These are phyloP conservation scores for Tylopilus sp. DNA, from an alignment of 768 basidiomycete genomes.

Conservation along the genomic window DNA sequence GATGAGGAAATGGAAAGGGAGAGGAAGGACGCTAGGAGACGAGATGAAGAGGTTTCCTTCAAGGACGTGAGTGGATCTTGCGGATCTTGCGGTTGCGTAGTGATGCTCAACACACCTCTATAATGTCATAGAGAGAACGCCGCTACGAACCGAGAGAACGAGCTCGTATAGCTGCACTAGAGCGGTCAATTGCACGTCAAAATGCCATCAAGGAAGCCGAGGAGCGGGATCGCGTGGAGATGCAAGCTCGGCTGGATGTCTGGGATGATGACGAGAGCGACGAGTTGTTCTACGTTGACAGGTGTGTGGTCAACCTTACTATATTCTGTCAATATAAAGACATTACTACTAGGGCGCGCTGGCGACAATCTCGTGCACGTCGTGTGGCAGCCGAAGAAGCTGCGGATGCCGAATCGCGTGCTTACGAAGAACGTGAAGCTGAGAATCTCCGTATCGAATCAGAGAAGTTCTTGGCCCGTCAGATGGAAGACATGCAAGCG, in stretches of 20 bases:
- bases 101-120: background rate
- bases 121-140: constrained; percentile 69
- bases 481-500: constrained; percentile 95
- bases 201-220: constrained; percentile 70
- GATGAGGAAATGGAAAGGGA: constrained; percentile 89
- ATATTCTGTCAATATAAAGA: background rate
- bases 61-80: constrained; percentile 62
- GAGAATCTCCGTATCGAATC: constrained; percentile 87
- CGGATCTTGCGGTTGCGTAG: background rate
- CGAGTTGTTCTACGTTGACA: constrained; percentile 88
- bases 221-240: constrained; percentile 75
- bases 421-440: constrained; percentile 80
- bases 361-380: constrained; percentile 76
- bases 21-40: constrained; percentile 65
- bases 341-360: constrained; percentile 61
- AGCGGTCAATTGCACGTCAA: constrained; percentile 73
- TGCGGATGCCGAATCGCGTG: constrained; percentile 78
- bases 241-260: constrained; percentile 76
- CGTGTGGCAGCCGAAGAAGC: constrained; percentile 74
- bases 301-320: constrained; percentile 45
- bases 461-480: constrained; percentile 88
- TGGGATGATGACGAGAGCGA: constrained; percentile 95
- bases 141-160: constrained; percentile 92
- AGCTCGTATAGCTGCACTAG: constrained; percentile 70
- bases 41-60: constrained; percentile 83